Evolutionary conservation across 257 asterid genomes (phyloP).

Genomic region (Orobanche coerulescens): DNA sequence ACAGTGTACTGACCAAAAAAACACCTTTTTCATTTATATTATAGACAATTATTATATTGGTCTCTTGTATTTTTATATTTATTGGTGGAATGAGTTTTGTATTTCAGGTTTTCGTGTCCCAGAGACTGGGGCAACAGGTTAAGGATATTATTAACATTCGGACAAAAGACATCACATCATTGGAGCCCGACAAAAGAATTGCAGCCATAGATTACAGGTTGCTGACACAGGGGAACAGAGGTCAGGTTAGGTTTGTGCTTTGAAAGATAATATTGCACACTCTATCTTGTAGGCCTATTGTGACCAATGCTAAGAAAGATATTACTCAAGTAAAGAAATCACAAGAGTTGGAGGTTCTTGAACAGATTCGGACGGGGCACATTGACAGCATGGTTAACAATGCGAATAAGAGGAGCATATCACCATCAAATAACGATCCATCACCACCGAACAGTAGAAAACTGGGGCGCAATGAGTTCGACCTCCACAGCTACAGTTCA

Average conservation of each 20-base stretch:
- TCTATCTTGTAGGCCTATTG: constrained; percentile 27
- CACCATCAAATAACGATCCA: constrained; percentile 15
- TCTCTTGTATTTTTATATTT: constrained; percentile 13
- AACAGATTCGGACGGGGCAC: constrained; percentile 13
- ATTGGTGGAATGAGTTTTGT: constrained; percentile 16
- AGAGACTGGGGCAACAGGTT: constrained; percentile 32
- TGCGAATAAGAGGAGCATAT: constrained; percentile 10
- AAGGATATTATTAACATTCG: constrained; percentile 25
- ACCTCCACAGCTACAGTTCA: background rate
- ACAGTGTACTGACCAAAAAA: no score
- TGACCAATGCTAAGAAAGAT: constrained; percentile 19
- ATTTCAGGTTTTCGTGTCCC: constrained; percentile 57
- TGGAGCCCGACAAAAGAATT: constrained; percentile 17
- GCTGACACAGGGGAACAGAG: constrained; percentile 34
- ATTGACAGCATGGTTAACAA: background rate
- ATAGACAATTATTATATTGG: no score
- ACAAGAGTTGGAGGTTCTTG: constrained; percentile 9
- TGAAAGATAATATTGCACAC: constrained; percentile 56
- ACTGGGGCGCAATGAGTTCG: background rate
- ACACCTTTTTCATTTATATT: no score
- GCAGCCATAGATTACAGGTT: constrained; percentile 29
- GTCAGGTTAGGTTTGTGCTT: constrained; percentile 60
- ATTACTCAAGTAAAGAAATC: constrained; percentile 17
- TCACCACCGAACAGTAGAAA: constrained; percentile 9
- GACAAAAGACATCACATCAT: constrained; percentile 25